phyloP scores from a whole-genome alignment of 345 rosid genomes.

The Eucalyptus dawsonii region DNA sequence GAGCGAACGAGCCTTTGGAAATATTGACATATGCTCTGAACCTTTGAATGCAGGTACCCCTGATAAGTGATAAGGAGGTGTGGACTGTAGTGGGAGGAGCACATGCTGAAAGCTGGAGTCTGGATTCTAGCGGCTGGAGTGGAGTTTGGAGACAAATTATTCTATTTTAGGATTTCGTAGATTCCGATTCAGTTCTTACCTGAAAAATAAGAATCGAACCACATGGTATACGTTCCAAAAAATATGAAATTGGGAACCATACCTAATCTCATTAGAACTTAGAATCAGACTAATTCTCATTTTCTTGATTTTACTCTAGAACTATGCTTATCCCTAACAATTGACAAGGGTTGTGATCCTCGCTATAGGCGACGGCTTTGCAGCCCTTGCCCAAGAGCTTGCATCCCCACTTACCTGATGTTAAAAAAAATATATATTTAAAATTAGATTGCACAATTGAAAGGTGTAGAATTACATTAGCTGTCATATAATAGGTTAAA shows the following conservation, averaged over 20 bases:
- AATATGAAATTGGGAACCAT: neutral
- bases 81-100: too few relatives aligned
- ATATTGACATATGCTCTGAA: too few relatives aligned
- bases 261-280: fast-evolving
- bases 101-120: too few relatives aligned
- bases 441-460: neutral
- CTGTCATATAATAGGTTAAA: fast-evolving
- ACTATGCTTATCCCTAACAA: neutral
- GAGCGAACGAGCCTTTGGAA: too few relatives aligned
- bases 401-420: fast-evolving
- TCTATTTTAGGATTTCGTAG: too few relatives aligned
- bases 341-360: neutral
- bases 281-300: fast-evolving
- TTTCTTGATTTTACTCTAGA: too few relatives aligned
- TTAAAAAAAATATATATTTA: neutral
- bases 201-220: too few relatives aligned
- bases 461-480: fast-evolving
- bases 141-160: too few relatives aligned
- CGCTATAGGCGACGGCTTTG: neutral
- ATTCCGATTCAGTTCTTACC: too few relatives aligned
- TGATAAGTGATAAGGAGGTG: too few relatives aligned
- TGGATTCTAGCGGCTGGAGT: too few relatives aligned
- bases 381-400: fast-evolving
- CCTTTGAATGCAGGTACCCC: too few relatives aligned
- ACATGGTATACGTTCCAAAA: neutral